A percentile compares a stretch with the other conserved stretches of the same genome.
These are phyloP conservation scores for Ceratobasidium sp. DNA, from an alignment of 1,284 basidiomycete species.

Conservation along the genomic window DNA sequence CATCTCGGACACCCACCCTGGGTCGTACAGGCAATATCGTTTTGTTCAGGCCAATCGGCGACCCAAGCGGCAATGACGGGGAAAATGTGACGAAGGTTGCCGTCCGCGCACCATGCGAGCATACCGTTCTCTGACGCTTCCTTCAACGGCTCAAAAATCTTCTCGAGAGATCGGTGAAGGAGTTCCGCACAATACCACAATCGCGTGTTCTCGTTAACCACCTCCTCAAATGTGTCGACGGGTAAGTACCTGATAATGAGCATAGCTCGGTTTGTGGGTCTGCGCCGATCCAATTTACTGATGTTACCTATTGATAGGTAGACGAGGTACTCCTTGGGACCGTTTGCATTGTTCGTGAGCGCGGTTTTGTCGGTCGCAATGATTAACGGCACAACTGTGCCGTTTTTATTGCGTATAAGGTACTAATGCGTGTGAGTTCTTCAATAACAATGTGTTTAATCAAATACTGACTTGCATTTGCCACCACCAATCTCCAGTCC, in stretches of 20 bases:
- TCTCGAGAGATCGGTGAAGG: constrained; percentile 37
- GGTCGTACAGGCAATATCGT: constrained; percentile 4
- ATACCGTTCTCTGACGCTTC: not conserved
- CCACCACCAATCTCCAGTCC: constrained; percentile 31
- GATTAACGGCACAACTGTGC: constrained; percentile 7
- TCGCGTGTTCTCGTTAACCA: not conserved
- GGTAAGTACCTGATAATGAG: constrained; percentile 35
- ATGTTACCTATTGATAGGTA: constrained; percentile 37
- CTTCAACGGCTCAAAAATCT: constrained; percentile 31
- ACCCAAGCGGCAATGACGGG: constrained; percentile 29
- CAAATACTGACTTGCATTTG: not conserved
- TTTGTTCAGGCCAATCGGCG: constrained; percentile 19
- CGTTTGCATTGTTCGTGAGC: not conserved
- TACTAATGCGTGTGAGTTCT: not conserved
- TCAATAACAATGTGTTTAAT: not conserved
- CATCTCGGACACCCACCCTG: constrained; percentile 11
- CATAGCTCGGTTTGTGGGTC: constrained; percentile 15
- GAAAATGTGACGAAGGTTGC: constrained; percentile 24
- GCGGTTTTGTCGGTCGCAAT: not conserved
- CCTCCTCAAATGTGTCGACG: not conserved
- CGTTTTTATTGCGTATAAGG: not conserved
- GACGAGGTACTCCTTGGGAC: not conserved
- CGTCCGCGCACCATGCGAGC: constrained; percentile 12
- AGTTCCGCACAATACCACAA: not conserved
- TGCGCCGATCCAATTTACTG: constrained; percentile 14